Conservation (phyloP, 805 yeast genomes). For the Debaryomyces hansenii region DNA sequence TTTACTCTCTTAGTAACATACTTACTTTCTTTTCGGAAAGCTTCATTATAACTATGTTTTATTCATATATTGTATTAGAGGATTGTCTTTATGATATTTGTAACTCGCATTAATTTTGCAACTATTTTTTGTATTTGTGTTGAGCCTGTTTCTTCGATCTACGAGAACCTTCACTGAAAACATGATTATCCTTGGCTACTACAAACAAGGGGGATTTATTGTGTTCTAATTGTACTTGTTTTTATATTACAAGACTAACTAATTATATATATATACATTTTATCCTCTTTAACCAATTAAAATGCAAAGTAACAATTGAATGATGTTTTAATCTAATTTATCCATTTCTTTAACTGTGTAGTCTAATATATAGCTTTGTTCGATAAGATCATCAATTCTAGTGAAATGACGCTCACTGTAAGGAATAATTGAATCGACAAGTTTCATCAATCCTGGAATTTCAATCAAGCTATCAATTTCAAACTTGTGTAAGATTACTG, state of each 20-base stretch:
- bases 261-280: no score
- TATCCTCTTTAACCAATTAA: no score
- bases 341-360: conserved; percentile 81
- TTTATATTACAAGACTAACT: no score
- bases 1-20: neutral
- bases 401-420: conserved; percentile 83
- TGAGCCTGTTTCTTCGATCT: no score
- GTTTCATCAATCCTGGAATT: conserved; percentile 64
- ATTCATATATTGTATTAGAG: neutral
- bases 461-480: conserved; percentile 57
- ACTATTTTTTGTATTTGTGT: no score
- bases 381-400: conserved; percentile 76
- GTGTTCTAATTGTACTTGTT: no score
- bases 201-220: no score
- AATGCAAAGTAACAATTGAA: neutral
- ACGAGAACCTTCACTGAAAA: no score
- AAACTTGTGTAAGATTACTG: conserved; percentile 59
- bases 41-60: neutral
- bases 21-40: neutral
- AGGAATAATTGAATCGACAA: conserved; percentile 78
- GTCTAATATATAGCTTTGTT: conserved; percentile 83
- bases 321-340: conserved; percentile 4
- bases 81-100: neutral
- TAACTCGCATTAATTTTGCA: no score
- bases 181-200: no score